These are phyloP conservation scores for Platanus orientalis DNA, from an alignment of 164 flowering plant genomes.

Conservation along the genomic window DNA sequence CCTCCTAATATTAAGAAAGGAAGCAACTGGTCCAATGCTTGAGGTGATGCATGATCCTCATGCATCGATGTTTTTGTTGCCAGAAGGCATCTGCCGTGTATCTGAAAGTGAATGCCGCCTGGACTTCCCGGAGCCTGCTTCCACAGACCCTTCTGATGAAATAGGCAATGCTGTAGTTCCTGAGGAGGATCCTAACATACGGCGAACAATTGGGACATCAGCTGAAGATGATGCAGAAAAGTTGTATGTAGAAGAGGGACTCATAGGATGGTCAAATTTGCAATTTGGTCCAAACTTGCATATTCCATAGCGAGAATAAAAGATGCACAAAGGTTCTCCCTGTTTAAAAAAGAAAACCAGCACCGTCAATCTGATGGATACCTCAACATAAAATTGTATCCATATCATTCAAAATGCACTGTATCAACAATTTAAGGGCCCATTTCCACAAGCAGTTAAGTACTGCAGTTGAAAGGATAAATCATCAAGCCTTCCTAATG, in stretches of 20 bases:
- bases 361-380: no score
- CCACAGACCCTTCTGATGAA: conserved; percentile 61
- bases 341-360: conserved; percentile 27
- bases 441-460: no score
- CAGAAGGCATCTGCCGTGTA: conserved; percentile 61
- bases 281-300: conserved; percentile 99
- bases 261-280: conserved; percentile 98
- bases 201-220: conserved; percentile 54
- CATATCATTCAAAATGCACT: no score
- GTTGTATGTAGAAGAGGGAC: conserved; percentile 55
- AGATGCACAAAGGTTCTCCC: conserved; percentile 93
- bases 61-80: conserved; percentile 52
- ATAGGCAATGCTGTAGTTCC: conserved; percentile 48
- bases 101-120: conserved; percentile 64
- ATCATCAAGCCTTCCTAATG: no score
- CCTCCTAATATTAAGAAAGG: conserved; percentile 33
- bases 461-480: no score
- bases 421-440: no score
- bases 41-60: conserved; percentile 40
- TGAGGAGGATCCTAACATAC: conserved; percentile 62
- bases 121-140: conserved; percentile 47
- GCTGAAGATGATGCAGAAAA: conserved; percentile 49
- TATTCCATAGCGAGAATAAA: conserved; percentile 91
- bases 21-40: conserved; percentile 26
- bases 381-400: no score